These are phyloP conservation scores for Exidia glandulosa DNA, from an alignment of 768 basidiomycete species.

Conservation along the genomic window DNA sequence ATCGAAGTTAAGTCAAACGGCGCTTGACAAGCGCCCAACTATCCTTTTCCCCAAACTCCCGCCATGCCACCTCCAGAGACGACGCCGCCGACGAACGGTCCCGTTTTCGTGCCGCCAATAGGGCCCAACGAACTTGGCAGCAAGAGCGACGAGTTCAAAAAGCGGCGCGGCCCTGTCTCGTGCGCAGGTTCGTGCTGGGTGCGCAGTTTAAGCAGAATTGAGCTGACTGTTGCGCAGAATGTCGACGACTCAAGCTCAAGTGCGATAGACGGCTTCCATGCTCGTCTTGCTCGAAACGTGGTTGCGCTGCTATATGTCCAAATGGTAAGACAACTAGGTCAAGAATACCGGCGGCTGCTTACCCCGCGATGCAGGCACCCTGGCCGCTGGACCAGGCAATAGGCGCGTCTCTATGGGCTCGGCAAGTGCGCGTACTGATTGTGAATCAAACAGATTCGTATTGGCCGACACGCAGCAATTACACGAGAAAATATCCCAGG, in stretches of 20 bases:
- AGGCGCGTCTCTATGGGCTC: conserved; percentile 26
- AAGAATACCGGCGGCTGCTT: background rate
- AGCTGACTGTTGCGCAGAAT: too few relatives aligned
- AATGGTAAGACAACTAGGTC: conserved; percentile 23
- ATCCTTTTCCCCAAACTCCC: too few relatives aligned
- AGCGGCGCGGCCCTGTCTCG: too few relatives aligned
- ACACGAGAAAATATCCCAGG: conserved; percentile 32
- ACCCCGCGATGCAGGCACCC: conserved; percentile 22
- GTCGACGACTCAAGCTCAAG: conserved; percentile 29
- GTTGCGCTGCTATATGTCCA: conserved; percentile 51
- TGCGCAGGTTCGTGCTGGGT: too few relatives aligned
- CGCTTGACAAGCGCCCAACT: too few relatives aligned
- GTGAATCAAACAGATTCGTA: conserved; percentile 29
- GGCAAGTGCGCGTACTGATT: background rate
- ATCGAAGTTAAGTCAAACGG: too few relatives aligned
- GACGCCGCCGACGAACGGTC: too few relatives aligned
- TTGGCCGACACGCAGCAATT: conserved; percentile 39
- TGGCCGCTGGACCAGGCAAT: conserved; percentile 46
- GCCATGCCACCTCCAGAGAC: too few relatives aligned
- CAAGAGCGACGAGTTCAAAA: too few relatives aligned
- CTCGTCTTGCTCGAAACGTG: conserved; percentile 47
- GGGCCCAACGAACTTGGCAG: too few relatives aligned
- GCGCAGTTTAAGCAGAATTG: too few relatives aligned
- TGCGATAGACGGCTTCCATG: conserved; percentile 44
- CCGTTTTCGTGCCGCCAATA: too few relatives aligned